Evolutionary conservation across 441 rosid species (phyloP), one percentile per base, ranked within the genome.

Genomic region (Eutrema salsugineum): DNA sequence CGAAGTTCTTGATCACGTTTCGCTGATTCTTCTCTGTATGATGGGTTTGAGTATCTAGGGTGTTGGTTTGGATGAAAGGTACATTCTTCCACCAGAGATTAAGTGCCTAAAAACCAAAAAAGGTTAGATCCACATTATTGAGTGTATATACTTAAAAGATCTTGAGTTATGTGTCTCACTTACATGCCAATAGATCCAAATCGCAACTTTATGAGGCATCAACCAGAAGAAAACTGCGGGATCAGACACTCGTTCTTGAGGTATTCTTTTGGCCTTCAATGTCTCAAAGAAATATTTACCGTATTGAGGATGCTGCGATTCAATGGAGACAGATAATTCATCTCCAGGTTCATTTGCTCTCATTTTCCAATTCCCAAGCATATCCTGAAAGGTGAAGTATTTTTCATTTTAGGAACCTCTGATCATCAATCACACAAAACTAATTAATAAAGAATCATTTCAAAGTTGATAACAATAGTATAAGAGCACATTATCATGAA

Each of bases 151-250:
- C 47, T 28, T 42, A n/a, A 2, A 42, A 42, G 11, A 19, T 10
- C 5, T 35, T 20, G 49, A 58, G 76, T n/a, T 58, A n/a, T 32
- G 16, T 24, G 42, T n/a, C n/a, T 28, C 11, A 91, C 98, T 87
- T 84, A 91, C 96, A 66, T 91, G 96, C 99, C 93, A 94, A 75
- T 91, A 94, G 75, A 94, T 91, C 96, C 96, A 91, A 20, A 90
- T 14, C 0, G 95, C 95, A 79, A 94, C 95, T 63, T 90, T 91
- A 57, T 94, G 99, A 77, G 99, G 99, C 96, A 94, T 90, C 83
- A 91, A 79, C 97, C 96, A 94, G 85, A 94, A 94, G 90, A 83
- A 94, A 32, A 78, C 42, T 10, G 71, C 84, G 11, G 86, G 86
- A 78, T 91, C 82, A 10, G 69, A 79, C 22, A 66, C 81, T 5